Conservation (phyloP, 2,329 filamentous ascomycete genomes). For the Ceratocystis papillata region DNA sequence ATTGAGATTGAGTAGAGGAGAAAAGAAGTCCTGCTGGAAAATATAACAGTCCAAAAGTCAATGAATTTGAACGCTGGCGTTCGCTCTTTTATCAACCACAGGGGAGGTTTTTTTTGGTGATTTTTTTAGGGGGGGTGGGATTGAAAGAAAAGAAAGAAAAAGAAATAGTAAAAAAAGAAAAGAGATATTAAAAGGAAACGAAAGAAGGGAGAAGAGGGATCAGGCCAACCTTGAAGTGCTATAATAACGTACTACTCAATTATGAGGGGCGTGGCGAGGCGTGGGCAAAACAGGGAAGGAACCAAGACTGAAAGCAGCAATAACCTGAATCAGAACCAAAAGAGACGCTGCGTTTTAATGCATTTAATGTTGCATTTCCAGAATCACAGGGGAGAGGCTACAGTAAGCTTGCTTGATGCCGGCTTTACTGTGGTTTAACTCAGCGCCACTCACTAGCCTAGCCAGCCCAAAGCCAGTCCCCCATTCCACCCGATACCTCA, state of each 20-base stretch:
- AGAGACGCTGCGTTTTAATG: not conserved
- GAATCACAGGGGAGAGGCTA: not conserved
- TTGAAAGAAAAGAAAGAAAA: not conserved
- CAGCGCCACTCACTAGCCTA: no score
- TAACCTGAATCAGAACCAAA: not conserved
- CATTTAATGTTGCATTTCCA: no score
- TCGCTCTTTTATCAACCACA: slow-evolving; percentile 17
- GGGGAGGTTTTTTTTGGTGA: slow-evolving; percentile 13
- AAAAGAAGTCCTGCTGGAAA: slow-evolving; percentile 19
- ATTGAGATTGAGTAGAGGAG: slow-evolving; percentile 16
- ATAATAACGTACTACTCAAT: not conserved
- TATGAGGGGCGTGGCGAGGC: slow-evolving; percentile 1
- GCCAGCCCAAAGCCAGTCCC: no score
- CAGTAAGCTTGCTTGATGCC: not conserved
- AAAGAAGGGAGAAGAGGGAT: slow-evolving; percentile 1
- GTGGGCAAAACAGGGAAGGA: slow-evolving; percentile 1
- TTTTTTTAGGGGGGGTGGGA: slow-evolving; percentile 6
- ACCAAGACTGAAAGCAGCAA: not conserved
- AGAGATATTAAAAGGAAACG: not conserved
- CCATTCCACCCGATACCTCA: no score
- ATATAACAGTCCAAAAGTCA: slow-evolving; percentile 20
- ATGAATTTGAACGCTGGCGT: slow-evolving; percentile 13
- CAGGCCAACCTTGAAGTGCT: not conserved
- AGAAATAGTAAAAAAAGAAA: slow-evolving; percentile 6
- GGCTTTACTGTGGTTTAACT: not conserved